Conservation (phyloP, 805 yeast species). For the Wickerhamiella allomyrinae region DNA sequence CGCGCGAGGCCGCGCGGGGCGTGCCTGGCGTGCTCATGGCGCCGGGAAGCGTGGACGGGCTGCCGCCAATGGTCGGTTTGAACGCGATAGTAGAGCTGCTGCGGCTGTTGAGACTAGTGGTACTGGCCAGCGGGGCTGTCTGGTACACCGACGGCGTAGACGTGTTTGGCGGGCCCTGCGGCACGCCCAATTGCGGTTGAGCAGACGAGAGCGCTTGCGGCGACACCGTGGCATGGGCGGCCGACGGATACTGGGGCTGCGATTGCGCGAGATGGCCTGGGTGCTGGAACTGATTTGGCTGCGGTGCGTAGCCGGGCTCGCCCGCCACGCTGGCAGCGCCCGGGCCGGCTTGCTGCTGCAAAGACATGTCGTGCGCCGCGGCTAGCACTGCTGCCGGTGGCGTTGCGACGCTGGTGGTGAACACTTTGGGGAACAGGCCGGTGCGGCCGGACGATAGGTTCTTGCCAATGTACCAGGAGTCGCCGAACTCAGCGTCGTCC, state of each 20-base stretch:
- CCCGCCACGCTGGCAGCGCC: neutral
- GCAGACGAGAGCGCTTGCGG: neutral
- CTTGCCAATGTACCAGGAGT: conserved; percentile 78
- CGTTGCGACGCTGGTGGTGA: conserved; percentile 34
- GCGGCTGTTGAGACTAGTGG: neutral
- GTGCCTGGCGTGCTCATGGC: neutral
- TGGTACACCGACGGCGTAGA: neutral
- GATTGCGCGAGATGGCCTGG: neutral
- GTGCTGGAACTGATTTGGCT: neutral
- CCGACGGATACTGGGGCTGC: neutral
- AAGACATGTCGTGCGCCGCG: neutral
- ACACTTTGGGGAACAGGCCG: conserved; percentile 83
- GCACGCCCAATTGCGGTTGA: neutral
- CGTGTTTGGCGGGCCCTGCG: neutral
- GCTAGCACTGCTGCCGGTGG: conserved; percentile 25
- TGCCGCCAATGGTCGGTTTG: neutral
- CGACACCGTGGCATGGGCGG: neutral
- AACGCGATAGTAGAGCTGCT: neutral
- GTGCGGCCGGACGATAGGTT: conserved; percentile 58
- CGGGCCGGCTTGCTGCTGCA: neutral
- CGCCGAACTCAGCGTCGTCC: conserved; percentile 85
- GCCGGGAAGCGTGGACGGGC: neutral
- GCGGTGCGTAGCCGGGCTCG: neutral
- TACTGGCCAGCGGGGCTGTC: neutral
- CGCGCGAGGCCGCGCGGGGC: neutral